These are phyloP conservation scores for Ampelomyces quisqualis DNA, from an alignment of 2,329 filamentous ascomycete genomes.

Conservation along the genomic window DNA sequence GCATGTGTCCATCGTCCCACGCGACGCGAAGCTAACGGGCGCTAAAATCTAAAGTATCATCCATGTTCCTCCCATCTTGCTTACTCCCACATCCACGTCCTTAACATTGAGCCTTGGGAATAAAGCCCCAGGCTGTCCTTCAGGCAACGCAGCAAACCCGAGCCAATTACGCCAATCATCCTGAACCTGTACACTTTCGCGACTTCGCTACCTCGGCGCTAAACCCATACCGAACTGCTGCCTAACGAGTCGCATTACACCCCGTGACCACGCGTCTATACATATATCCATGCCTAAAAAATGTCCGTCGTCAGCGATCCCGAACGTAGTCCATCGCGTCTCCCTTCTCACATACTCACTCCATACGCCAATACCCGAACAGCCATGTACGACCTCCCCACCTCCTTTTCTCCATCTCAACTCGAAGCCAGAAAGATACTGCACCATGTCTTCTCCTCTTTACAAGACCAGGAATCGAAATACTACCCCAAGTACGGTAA, in stretches of 20 bases:
- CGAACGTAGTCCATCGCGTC: not conserved
- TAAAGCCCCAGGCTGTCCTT: too few species aligned
- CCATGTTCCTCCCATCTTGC: slow-evolving; percentile 2
- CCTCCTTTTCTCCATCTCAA: slow-evolving; percentile 14
- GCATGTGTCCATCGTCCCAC: not conserved
- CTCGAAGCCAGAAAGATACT: slow-evolving; percentile 29
- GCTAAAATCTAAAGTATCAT: slow-evolving; percentile 1
- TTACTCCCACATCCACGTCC: too few species aligned
- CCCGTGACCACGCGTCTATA: not conserved
- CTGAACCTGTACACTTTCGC: not conserved
- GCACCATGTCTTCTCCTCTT: slow-evolving; percentile 16
- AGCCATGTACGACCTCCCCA: slow-evolving; percentile 14
- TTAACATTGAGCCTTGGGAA: too few species aligned
- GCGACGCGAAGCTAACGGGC: slow-evolving; percentile 1
- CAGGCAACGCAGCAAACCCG: not conserved
- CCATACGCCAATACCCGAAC: slow-evolving; percentile 3
- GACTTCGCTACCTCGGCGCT: not conserved
- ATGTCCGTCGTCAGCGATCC: not conserved
- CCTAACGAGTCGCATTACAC: slow-evolving; percentile 1
- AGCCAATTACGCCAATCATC: not conserved
- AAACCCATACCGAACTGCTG: not conserved
- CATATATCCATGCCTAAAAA: not conserved
- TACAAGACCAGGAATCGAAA: slow-evolving; percentile 18
- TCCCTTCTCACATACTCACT: slow-evolving; percentile 1
- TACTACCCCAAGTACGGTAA: slow-evolving; percentile 20